Percentiles rank a stretch among this genome's conserved stretches.
Conservation (phyloP, 202 grass and related monocot species). For the Setaria viridis region DNA sequence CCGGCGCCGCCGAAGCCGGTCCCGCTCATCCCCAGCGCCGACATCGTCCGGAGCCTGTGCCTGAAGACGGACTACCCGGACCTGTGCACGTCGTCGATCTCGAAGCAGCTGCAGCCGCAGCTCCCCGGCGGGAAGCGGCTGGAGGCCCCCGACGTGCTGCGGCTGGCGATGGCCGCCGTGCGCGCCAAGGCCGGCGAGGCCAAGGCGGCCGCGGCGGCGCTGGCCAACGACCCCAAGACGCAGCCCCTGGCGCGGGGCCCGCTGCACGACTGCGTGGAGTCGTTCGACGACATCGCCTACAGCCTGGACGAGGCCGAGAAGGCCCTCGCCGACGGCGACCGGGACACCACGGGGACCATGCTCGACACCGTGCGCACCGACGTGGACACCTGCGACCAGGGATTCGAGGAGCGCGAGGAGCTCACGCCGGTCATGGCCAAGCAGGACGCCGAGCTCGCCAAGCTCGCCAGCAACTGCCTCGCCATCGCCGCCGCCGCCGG, state of each 20-base stretch:
- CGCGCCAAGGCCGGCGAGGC: constrained; percentile 37
- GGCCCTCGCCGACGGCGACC: constrained; percentile 41
- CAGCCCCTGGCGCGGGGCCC: background rate
- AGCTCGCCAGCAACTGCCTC: constrained; percentile 72
- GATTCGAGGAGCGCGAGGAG: constrained; percentile 47
- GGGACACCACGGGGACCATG: constrained; percentile 43
- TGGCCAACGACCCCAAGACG: constrained; percentile 21
- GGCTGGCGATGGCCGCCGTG: constrained; percentile 35
- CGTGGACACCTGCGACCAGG: constrained; percentile 68
- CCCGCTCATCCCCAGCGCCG: background rate
- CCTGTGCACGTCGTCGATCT: constrained; percentile 40
- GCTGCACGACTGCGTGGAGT: constrained; percentile 50
- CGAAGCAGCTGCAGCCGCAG: background rate
- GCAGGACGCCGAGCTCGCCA: constrained; percentile 48
- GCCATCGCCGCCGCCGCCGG: constrained; percentile 54
- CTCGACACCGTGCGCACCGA: constrained; percentile 54
- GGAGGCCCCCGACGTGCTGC: constrained; percentile 36
- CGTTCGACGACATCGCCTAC: constrained; percentile 54
- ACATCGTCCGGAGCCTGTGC: constrained; percentile 50
- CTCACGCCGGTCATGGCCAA: constrained; percentile 32
- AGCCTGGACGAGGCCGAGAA: constrained; percentile 48
- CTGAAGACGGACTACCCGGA: constrained; percentile 51
- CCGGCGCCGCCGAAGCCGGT: background rate
- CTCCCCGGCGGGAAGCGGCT: constrained; percentile 23
- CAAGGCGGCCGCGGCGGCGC: background rate